Conservation (phyloP, 1,284 basidiomycete genomes). For the Malassezia caprae region DNA sequence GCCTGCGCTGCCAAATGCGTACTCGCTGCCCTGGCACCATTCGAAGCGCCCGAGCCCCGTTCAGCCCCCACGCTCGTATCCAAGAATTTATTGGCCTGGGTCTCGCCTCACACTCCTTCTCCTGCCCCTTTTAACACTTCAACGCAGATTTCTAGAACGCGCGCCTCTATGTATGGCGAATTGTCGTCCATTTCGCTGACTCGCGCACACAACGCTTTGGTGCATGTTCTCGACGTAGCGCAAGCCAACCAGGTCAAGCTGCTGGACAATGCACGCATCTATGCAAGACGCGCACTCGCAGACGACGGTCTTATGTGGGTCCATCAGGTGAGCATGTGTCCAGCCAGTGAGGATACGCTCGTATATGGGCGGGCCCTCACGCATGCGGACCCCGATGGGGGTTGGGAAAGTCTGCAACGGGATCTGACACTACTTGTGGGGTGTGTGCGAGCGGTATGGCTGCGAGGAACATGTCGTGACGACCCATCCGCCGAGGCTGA, state of each 20-base stretch:
- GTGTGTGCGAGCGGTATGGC: conserved; percentile 4
- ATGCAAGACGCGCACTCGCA: conserved; percentile 10
- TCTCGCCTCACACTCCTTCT: not conserved
- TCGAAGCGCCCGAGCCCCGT: conserved; percentile 1
- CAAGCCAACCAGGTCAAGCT: not conserved
- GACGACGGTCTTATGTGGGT: conserved; percentile 15
- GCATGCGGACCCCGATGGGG: conserved; percentile 6
- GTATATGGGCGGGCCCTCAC: conserved; percentile 8
- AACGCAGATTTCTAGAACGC: conserved; percentile 1
- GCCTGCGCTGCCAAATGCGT: conserved; percentile 8
- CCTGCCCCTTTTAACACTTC: conserved; percentile 1
- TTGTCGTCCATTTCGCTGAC: conserved; percentile 11
- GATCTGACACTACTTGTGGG: conserved; percentile 2
- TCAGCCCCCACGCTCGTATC: not conserved
- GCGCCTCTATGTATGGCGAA: conserved; percentile 11
- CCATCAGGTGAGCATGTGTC: not conserved
- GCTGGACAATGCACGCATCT: conserved; percentile 14
- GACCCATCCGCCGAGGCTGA: not conserved
- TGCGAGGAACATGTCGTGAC: not conserved
- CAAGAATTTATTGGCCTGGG: not conserved
- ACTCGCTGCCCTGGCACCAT: conserved; percentile 3
- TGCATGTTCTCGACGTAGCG: not conserved
- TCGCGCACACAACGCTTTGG: not conserved
- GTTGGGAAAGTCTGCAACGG: conserved; percentile 8
- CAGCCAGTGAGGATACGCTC: not conserved